phyloP scores from a whole-genome alignment of 1,284 basidiomycete genomes.

The Veloboletus limbatus region DNA sequence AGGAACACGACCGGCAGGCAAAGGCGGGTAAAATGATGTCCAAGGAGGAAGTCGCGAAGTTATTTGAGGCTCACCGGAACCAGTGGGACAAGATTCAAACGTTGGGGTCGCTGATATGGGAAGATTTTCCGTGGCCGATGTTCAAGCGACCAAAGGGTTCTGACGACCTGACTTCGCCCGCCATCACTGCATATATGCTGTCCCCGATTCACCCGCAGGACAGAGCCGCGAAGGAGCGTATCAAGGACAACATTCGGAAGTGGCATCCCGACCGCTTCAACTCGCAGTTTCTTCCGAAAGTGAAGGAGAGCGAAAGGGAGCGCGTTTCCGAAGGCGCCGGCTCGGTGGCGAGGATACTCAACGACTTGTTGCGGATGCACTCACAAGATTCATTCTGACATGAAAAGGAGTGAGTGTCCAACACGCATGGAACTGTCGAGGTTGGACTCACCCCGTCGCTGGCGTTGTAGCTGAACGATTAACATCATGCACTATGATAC shows the following conservation, averaged over 20 bases:
- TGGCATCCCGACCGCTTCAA: constrained; percentile 58
- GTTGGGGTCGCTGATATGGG: constrained; percentile 44
- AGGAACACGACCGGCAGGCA: constrained; percentile 43
- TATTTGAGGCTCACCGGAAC: constrained; percentile 55
- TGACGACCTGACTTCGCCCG: constrained; percentile 55
- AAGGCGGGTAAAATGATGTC: constrained; percentile 45
- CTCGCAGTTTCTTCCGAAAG: constrained; percentile 48
- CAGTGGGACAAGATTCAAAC: constrained; percentile 51
- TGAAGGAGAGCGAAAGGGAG: constrained; percentile 49
- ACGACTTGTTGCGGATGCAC: constrained; percentile 45
- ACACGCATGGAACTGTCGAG: background rate
- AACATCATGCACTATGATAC: constrained; percentile 21
- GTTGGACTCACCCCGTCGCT: constrained; percentile 12
- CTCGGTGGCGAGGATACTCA: constrained; percentile 50
- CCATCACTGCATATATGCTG: constrained; percentile 58
- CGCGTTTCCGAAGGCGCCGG: constrained; percentile 48
- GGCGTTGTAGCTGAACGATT: constrained; percentile 14
- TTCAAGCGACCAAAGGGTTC: constrained; percentile 50
- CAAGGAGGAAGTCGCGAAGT: constrained; percentile 50
- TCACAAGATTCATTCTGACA: constrained; percentile 27
- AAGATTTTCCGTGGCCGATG: constrained; percentile 70
- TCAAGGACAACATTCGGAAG: constrained; percentile 55
- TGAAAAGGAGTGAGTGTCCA: constrained; percentile 27
- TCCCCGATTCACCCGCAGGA: constrained; percentile 51
- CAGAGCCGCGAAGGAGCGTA: constrained; percentile 53